Evolutionary conservation across 1,284 basidiomycete species (phyloP).

Genomic region (Ganoderma lingzhi): DNA sequence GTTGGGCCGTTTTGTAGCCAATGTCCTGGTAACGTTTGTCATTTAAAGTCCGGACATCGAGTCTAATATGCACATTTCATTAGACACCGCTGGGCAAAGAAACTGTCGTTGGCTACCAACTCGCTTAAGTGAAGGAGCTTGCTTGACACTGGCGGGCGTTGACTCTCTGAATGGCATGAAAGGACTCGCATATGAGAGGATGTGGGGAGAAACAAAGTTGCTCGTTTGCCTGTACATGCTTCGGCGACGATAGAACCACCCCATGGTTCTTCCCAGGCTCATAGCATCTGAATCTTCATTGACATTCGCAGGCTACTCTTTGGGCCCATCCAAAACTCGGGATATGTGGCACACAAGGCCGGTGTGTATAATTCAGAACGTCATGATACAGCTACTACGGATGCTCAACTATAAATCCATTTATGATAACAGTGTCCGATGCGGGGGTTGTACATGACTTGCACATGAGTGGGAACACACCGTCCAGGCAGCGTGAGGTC

Average conservation of each 20-base stretch:
- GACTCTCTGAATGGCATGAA: too few relatives aligned
- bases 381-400: constrained; percentile 1
- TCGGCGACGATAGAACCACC: not conserved
- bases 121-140: not conserved
- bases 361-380: not conserved
- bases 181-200: not conserved
- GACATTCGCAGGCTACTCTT: too few relatives aligned
- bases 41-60: too few relatives aligned
- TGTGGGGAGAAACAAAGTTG: not conserved
- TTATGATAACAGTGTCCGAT: constrained; percentile 2
- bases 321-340: not conserved
- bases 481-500: constrained; percentile 3
- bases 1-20: not conserved
- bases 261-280: constrained; percentile 7
- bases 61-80: too few relatives aligned
- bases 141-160: too few relatives aligned
- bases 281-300: not conserved
- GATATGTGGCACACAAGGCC: not conserved
- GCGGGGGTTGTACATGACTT: not conserved
- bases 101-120: not conserved
- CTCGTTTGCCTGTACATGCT: not conserved
- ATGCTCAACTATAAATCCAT: not conserved
- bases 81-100: not conserved
- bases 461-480: not conserved
- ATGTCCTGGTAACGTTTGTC: not conserved